phyloP scores from a whole-genome alignment of 306 rosid species.

The Dalbergia oliveri region DNA sequence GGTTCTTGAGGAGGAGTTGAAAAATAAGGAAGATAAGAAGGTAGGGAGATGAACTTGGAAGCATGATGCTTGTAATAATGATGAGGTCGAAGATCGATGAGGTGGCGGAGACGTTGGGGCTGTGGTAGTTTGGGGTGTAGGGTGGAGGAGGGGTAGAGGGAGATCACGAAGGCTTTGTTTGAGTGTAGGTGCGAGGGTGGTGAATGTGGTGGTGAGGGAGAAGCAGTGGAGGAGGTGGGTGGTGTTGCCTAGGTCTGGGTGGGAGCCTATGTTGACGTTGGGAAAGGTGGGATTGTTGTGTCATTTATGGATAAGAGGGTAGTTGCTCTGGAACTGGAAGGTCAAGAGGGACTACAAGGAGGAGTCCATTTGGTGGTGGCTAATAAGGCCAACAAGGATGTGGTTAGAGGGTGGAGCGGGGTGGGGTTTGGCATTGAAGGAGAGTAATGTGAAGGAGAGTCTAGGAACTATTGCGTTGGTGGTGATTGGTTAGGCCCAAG shows the following conservation, averaged over 20 bases:
- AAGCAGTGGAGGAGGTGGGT: constrained; percentile 90
- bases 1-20: constrained; percentile 42
- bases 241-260: constrained; percentile 63
- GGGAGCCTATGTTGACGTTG: constrained; percentile 67
- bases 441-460: constrained; percentile 58
- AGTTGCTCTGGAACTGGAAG: constrained; percentile 67
- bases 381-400: constrained; percentile 61
- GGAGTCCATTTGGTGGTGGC: constrained; percentile 86
- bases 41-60: background rate
- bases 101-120: constrained; percentile 68
- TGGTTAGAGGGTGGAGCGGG: constrained; percentile 75
- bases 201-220: constrained; percentile 79
- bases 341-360: constrained; percentile 82
- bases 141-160: constrained; percentile 58
- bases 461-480: constrained; percentile 77
- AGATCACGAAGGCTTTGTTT: constrained; percentile 69
- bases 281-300: constrained; percentile 71
- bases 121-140: constrained; percentile 68
- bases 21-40: constrained; percentile 16
- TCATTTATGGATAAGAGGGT: constrained; percentile 75
- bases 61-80: constrained; percentile 62
- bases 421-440: constrained; percentile 59
- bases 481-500: constrained; percentile 61
- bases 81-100: constrained; percentile 84
- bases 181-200: constrained; percentile 65